These are phyloP conservation scores for Xerocomus nothofagi DNA, from an alignment of 1,284 basidiomycete species.

Conservation along the genomic window DNA sequence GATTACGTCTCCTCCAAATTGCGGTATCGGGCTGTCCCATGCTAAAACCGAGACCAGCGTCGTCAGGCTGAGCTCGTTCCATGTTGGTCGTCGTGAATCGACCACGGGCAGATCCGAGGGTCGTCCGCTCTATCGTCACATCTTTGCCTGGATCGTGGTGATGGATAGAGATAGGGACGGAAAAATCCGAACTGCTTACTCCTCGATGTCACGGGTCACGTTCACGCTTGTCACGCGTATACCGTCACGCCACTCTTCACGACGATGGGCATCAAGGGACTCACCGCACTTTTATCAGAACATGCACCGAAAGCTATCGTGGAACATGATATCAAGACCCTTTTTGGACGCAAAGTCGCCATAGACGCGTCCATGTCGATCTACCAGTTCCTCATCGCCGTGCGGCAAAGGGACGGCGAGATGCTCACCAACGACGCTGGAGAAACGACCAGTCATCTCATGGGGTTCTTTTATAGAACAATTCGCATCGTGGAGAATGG, in stretches of 20 bases:
- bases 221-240: constrained; percentile 13
- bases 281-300: constrained; percentile 87
- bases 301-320: constrained; percentile 86
- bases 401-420: constrained; percentile 94
- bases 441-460: constrained; percentile 96
- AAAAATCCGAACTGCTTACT: too few species aligned
- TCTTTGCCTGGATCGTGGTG: too few species aligned
- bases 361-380: constrained; percentile 98
- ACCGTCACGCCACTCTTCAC: constrained; percentile 7
- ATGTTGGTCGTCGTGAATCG: too few species aligned
- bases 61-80: too few species aligned
- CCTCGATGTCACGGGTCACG: constrained; percentile 19
- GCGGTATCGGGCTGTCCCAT: too few species aligned
- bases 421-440: constrained; percentile 95
- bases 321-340: constrained; percentile 94
- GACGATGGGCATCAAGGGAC: constrained; percentile 86
- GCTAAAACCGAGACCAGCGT: too few species aligned
- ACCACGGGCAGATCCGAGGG: too few species aligned
- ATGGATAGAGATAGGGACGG: too few species aligned
- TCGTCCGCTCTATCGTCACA: too few species aligned
- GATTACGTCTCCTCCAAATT: too few species aligned
- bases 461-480: constrained; percentile 98
- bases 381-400: constrained; percentile 97
- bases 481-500: constrained; percentile 99
- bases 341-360: constrained; percentile 97